Percentiles rank a stretch among this genome's conserved stretches.
phyloP scores from a whole-genome alignment of 2,329 filamentous ascomycete genomes.

The Fusarium gaditjirri region DNA sequence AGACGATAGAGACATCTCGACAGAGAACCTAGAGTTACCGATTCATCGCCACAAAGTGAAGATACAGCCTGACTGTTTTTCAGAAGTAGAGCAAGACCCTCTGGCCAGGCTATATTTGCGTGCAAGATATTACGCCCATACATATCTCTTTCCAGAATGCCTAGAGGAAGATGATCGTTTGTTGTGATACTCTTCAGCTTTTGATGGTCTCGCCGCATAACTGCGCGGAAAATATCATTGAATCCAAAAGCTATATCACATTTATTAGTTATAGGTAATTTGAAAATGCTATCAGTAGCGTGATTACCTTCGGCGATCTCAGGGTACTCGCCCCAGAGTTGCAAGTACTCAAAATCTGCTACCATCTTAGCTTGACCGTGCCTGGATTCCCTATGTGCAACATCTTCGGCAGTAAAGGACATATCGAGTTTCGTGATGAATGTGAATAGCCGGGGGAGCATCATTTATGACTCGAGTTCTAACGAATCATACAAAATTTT shows the following conservation, averaged over 20 bases:
- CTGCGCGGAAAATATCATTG: neutral
- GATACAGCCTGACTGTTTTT: too few relatives aligned
- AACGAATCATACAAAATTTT: too few relatives aligned
- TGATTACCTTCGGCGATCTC: neutral
- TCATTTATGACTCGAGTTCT: too few relatives aligned
- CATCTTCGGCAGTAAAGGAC: too few relatives aligned
- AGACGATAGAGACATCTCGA: too few relatives aligned
- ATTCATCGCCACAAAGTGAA: neutral
- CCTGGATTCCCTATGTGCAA: too few relatives aligned
- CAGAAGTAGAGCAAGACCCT: neutral
- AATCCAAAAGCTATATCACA: neutral
- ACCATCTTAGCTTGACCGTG: too few relatives aligned
- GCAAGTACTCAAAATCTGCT: neutral
- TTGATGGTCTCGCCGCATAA: neutral
- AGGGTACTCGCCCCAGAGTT: neutral
- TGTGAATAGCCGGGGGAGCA: too few relatives aligned
- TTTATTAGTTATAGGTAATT: too few relatives aligned
- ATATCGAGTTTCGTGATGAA: too few relatives aligned
- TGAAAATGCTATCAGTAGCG: too few relatives aligned
- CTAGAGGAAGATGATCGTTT: fast-evolving
- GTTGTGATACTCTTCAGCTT: neutral
- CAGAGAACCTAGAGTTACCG: too few relatives aligned
- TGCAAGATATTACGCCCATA: neutral
- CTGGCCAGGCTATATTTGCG: neutral
- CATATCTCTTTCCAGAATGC: neutral